Base-by-base conservation (phyloP, 352 stramenopile genomes). In the Elongisporangium undulatum region DNA sequence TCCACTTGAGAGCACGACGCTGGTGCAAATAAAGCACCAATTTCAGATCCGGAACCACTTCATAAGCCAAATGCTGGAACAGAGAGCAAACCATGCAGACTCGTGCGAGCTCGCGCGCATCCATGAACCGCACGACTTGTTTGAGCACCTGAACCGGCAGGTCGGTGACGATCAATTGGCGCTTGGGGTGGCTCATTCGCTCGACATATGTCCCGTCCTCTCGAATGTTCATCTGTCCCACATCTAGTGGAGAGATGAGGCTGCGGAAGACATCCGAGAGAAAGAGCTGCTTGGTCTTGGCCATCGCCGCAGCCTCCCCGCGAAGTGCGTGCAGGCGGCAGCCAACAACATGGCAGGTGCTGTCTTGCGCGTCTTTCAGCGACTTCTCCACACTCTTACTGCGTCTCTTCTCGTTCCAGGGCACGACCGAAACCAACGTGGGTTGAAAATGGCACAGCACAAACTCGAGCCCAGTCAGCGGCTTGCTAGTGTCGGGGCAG, bases 51-150 rank as follows among this genome's bases (percentile, higher is more conserved):
- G 83, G 86, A 10, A 91, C 86, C 45, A 91, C 83, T 65, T 93
- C 86, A 62, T 95, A 95, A 45, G 86, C 67, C 56, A 95, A 64
- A 56, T 93, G 75, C 68, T 92, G 83, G 23, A 93, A 92, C 58
- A 88, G 61, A 6, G 79, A 85, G 64, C 81, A 92, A 3, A 90
- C 80, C 3, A 63, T 63, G 39, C 81, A 87, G 12, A 91, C 56
- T 8, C 71, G 68, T 4, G 83, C 80, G 22, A 95, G 58, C 12
- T 89, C 77, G 6, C 75, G 69, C 26, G 86, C 71, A 29, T 82
- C 73, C 50, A 92, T 70, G 38, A 90, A 71, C 41, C 73, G 76
- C 23, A 95, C 64, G 13, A 93, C 64, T 12, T 51, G 64, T 49
- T 89, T 82, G 54, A 95, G 62, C 15, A 74, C 68, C 7, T 72